Percentiles rank a stretch among this genome's conserved stretches.
Conservation (phyloP, 2,329 filamentous ascomycete genomes). For the Cladosporium velox region DNA sequence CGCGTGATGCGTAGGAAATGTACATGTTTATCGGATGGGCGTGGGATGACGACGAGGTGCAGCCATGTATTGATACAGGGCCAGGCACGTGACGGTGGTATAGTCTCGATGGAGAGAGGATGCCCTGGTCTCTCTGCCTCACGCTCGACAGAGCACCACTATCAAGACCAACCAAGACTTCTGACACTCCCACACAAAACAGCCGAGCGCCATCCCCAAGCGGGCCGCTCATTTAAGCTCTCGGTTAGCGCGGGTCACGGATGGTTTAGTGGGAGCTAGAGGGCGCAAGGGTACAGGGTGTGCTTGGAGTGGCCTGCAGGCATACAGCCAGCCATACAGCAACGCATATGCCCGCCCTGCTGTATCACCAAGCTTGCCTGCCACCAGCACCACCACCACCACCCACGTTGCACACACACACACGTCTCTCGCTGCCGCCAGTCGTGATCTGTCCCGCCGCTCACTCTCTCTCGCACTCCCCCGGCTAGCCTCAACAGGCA, state of each 20-base stretch:
- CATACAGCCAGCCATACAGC: background rate
- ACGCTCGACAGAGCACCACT: background rate
- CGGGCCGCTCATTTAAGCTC: background rate
- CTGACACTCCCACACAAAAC: background rate
- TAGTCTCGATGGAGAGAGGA: background rate
- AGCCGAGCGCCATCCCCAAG: background rate
- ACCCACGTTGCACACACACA: slow-evolving; percentile 2
- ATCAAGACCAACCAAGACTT: background rate
- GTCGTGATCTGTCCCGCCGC: background rate
- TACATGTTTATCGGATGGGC: background rate
- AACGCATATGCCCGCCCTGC: background rate
- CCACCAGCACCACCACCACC: background rate
- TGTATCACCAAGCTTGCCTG: background rate
- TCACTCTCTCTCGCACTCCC: background rate
- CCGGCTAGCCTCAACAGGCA: background rate
- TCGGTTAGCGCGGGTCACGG: background rate
- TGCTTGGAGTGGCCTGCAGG: background rate
- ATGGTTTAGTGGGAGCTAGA: background rate
- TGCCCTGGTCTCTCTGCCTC: too few relatives aligned
- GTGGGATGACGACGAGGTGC: background rate
- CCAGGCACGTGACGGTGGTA: background rate
- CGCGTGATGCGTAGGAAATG: background rate
- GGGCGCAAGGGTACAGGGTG: background rate
- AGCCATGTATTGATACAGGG: background rate
- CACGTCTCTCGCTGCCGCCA: background rate